phyloP scores from a whole-genome alignment of 2,329 filamentous ascomycete species.

The Tympanopsis confertula region DNA sequence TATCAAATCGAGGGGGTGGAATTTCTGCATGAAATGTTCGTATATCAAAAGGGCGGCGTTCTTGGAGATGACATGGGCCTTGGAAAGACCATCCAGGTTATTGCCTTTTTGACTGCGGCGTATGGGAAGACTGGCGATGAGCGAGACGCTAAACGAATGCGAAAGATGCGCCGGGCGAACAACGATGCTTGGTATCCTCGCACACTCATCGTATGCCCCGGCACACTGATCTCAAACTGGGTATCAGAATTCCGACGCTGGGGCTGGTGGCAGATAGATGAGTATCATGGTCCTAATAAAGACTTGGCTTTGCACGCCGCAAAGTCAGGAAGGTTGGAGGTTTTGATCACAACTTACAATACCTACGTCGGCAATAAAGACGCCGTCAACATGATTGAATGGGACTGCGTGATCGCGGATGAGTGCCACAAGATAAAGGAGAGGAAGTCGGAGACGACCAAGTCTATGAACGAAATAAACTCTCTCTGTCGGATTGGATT shows the following conservation, averaged over 20 bases:
- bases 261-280: conserved; percentile 89
- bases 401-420: conserved; percentile 91
- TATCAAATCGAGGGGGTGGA: conserved; percentile 80
- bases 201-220: conserved; percentile 78
- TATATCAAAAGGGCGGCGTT: conserved; percentile 82
- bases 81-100: conserved; percentile 93
- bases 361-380: conserved; percentile 74
- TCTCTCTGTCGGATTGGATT: conserved; percentile 84
- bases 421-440: conserved; percentile 90
- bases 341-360: conserved; percentile 87
- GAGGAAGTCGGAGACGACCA: conserved; percentile 61
- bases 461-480: conserved; percentile 83
- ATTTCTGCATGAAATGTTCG: conserved; percentile 80
- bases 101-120: conserved; percentile 77
- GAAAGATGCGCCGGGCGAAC: conserved; percentile 60
- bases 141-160: conserved; percentile 74
- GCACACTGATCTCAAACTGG: conserved; percentile 85
- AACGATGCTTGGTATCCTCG: conserved; percentile 65
- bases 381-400: conserved; percentile 69
- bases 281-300: conserved; percentile 63
- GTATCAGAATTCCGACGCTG: conserved; percentile 72
- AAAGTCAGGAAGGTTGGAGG: conserved; percentile 65
- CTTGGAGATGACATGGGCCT: conserved; percentile 96
- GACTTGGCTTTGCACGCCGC: conserved; percentile 64
- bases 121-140: conserved; percentile 92